Percentiles rank a stretch among this genome's conserved stretches.
Conservation (phyloP, 1,284 basidiomycete genomes). For the Rhodotorula sp. region DNA sequence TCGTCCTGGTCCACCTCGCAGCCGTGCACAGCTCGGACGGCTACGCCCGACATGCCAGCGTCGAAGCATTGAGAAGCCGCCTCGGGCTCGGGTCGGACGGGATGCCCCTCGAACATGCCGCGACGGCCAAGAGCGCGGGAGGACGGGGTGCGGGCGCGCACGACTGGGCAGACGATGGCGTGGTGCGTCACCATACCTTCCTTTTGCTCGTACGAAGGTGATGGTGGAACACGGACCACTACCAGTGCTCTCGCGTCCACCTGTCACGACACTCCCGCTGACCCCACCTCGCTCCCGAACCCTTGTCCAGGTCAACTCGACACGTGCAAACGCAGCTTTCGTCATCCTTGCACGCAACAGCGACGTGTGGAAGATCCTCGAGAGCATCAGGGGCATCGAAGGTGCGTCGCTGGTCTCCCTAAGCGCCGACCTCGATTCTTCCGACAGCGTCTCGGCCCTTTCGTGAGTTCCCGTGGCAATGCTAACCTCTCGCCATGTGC, state of each 20-base stretch:
- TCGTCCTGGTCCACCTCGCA: slow-evolving; percentile 12
- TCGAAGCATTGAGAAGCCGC: neutral
- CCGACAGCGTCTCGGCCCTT: no score
- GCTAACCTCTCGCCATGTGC: no score
- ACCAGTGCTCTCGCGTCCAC: neutral
- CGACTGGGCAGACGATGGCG: neutral
- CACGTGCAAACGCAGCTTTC: slow-evolving; percentile 23
- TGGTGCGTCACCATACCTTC: neutral
- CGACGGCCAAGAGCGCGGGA: neutral
- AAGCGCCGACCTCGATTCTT: neutral
- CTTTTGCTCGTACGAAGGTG: no score
- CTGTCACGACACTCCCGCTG: neutral
- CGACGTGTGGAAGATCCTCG: slow-evolving; percentile 70
- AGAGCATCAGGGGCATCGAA: slow-evolving; percentile 41
- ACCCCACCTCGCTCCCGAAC: neutral
- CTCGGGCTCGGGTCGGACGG: slow-evolving; percentile 16
- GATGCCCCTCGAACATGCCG: neutral
- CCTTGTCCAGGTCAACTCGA: slow-evolving; percentile 13
- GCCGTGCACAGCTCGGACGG: slow-evolving; percentile 9
- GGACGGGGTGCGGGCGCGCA: neutral
- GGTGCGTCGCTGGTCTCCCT: neutral
- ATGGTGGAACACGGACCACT: no score
- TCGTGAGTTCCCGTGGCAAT: no score
- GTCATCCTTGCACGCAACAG: slow-evolving; percentile 75
- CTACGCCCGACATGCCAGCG: slow-evolving; percentile 7